Conservation (phyloP, 192 early-diverging fungal genomes). For the Coemansia sp. region DNA sequence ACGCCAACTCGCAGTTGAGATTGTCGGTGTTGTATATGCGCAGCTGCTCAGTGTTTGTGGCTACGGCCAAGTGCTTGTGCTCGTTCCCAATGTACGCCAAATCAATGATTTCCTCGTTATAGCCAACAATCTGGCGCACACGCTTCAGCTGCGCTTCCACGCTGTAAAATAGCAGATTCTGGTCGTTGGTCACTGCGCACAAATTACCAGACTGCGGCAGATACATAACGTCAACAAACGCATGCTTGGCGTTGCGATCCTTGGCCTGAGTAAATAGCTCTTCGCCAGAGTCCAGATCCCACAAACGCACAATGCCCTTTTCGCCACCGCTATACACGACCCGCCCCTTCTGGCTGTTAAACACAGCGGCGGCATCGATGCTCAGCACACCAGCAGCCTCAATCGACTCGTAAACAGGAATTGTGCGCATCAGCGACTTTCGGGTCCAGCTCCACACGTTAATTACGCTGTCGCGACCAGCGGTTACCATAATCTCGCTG, state of each 20-base stretch:
- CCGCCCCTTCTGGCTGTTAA: constrained; percentile 27
- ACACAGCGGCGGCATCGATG: constrained; percentile 38
- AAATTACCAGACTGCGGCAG: constrained; percentile 58
- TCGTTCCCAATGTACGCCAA: constrained; percentile 71
- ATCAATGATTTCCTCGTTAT: constrained; percentile 96
- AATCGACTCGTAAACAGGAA: constrained; percentile 84
- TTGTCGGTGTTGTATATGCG: constrained; percentile 79
- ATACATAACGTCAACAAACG: constrained; percentile 73
- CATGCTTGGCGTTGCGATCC: constrained; percentile 73
- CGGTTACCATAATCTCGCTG: constrained; percentile 71
- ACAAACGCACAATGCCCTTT: constrained; percentile 76
- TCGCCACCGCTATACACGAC: constrained; percentile 88
- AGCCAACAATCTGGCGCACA: constrained; percentile 84
- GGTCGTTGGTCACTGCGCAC: constrained; percentile 81
- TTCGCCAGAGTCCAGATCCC: constrained; percentile 78
- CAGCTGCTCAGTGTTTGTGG: constrained; percentile 91
- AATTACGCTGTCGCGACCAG: constrained; percentile 88
- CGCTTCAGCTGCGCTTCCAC: constrained; percentile 57
- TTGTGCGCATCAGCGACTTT: constrained; percentile 68
- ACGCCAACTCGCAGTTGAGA: constrained; percentile 80
- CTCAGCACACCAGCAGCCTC: constrained; percentile 80
- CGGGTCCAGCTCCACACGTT: constrained; percentile 82
- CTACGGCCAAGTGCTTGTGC: constrained; percentile 78
- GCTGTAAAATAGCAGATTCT: constrained; percentile 83
- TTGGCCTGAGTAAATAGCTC: constrained; percentile 65